Evolutionary conservation across 2,329 filamentous ascomycete genomes (phyloP).

Genomic region (Lanzia echinophila): DNA sequence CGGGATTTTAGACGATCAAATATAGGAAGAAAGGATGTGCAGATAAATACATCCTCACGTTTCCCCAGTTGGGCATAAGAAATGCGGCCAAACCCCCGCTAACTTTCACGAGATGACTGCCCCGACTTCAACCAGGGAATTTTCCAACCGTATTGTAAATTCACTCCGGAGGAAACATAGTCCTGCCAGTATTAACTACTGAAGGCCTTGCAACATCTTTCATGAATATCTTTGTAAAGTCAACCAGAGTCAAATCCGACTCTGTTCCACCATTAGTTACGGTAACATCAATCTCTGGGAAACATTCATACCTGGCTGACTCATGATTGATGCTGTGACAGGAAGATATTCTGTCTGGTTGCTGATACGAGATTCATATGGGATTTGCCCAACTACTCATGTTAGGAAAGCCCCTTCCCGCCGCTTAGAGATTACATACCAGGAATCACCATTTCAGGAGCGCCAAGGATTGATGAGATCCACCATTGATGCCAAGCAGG

Average conservation of each 20-base stretch:
- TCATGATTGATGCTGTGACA: neutral
- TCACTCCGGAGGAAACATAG: neutral
- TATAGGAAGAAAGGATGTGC: too few relatives aligned
- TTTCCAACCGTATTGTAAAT: too few relatives aligned
- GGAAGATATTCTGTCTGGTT: constrained; percentile 1
- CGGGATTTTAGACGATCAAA: too few relatives aligned
- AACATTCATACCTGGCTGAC: neutral
- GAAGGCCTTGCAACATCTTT: neutral
- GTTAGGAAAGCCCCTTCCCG: neutral
- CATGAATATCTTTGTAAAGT: neutral
- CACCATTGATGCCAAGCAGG: neutral
- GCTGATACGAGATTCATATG: constrained; percentile 1
- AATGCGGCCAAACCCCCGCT: too few relatives aligned
- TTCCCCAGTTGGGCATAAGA: too few relatives aligned
- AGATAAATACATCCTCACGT: too few relatives aligned
- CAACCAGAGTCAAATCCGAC: neutral
- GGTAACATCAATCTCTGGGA: neutral
- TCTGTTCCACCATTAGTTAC: neutral
- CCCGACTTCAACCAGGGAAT: too few relatives aligned
- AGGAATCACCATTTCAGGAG: neutral
- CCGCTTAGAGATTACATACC: neutral
- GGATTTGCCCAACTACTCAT: neutral
- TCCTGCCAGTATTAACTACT: neutral
- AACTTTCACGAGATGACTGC: too few relatives aligned
- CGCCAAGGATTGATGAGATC: neutral